Evolutionary conservation across 2,329 filamentous ascomycete species (phyloP).

Genomic region (Pseudogymnoascus sp.): DNA sequence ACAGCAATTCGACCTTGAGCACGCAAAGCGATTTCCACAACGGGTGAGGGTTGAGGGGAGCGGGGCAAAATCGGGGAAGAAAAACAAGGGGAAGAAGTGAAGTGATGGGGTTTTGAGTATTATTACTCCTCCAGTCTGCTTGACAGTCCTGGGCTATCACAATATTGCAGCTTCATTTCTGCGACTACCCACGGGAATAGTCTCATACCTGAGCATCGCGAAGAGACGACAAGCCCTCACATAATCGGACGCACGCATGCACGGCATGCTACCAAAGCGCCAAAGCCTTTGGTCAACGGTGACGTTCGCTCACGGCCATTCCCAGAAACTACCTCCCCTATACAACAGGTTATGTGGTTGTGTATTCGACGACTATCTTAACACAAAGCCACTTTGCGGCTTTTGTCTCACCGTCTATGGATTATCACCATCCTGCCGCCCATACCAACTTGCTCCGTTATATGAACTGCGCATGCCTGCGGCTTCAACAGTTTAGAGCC

Average conservation of each 20-base stretch:
- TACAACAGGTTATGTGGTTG: not conserved
- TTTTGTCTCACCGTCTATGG: not conserved
- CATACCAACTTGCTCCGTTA: not conserved
- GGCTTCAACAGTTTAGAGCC: not conserved
- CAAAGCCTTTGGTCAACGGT: not conserved
- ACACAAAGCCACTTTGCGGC: not conserved
- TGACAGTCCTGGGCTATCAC: not conserved
- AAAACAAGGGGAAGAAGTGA: conserved; percentile 37
- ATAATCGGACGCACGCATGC: not conserved
- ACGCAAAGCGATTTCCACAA: conserved; percentile 57
- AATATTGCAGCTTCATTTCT: not conserved
- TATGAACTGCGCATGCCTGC: not conserved
- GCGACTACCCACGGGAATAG: not conserved
- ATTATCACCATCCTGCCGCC: not conserved
- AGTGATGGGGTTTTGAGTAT: conserved; percentile 9
- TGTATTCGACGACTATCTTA: not conserved
- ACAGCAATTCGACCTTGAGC: conserved; percentile 74
- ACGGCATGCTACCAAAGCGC: not conserved
- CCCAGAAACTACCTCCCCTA: not conserved
- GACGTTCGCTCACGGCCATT: not conserved
- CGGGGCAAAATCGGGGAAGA: conserved; percentile 18
- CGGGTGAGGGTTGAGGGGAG: conserved; percentile 20
- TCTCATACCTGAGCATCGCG: not conserved
- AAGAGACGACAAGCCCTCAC: not conserved
- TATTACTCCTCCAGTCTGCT: not conserved